phyloP scores from a whole-genome alignment of 208 protist species.

The Angomonas ambiguus region DNA sequence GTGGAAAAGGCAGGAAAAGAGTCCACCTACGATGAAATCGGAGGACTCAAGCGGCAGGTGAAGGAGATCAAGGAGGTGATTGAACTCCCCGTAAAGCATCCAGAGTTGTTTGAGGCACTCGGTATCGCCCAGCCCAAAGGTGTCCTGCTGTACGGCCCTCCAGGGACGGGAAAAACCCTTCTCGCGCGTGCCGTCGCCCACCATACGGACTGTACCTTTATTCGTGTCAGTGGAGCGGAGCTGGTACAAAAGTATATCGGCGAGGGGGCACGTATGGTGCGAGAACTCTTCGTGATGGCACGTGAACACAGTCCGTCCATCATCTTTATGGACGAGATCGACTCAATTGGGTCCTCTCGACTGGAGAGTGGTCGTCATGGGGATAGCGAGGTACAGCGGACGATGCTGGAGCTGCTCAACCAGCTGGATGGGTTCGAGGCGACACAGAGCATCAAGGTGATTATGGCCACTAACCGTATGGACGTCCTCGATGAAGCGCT shows the following conservation, averaged over 20 bases:
- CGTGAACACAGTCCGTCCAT: conserved; percentile 99
- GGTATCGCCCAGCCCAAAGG: conserved; percentile 99
- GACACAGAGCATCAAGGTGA: conserved; percentile 99
- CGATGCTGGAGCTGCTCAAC: conserved; percentile 99
- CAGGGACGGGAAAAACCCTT: conserved; percentile 98
- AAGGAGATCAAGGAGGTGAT: conserved; percentile 92
- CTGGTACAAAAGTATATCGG: conserved; percentile 99
- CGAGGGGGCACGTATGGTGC: conserved; percentile 99
- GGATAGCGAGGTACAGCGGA: conserved; percentile 98
- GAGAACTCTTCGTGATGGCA: conserved; percentile 99
- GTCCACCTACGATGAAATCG: conserved; percentile 99
- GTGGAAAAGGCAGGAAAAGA: conserved; percentile 99
- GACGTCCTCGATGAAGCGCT: conserved; percentile 99
- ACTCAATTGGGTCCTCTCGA: conserved; percentile 97
- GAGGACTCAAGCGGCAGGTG: conserved; percentile 99
- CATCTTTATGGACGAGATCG: conserved; percentile 99
- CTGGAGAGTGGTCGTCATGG: conserved; percentile 85
- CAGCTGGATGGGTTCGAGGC: conserved; percentile 99
- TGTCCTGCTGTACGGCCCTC: conserved; percentile 98
- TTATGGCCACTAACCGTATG: conserved; percentile 99
- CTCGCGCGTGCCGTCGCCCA: conserved; percentile 98
- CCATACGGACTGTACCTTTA: conserved; percentile 98
- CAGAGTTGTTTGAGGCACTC: conserved; percentile 99
- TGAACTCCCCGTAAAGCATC: conserved; percentile 92
- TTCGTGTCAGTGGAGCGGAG: conserved; percentile 99